Evolutionary conservation across 2,329 filamentous ascomycete genomes (phyloP).

Genomic region (Calonectria henricotiae): DNA sequence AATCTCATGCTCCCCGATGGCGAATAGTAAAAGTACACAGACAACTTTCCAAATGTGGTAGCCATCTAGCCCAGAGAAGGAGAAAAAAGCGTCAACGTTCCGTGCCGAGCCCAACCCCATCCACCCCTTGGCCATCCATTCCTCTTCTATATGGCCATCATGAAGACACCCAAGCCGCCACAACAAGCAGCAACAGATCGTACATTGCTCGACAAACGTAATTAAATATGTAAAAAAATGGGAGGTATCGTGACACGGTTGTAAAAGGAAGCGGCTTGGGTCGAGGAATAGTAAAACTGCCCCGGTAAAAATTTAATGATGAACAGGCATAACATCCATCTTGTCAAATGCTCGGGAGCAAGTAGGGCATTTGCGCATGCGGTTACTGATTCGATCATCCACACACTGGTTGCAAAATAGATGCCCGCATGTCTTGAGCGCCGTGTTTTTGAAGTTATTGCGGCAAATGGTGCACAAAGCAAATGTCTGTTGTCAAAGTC

Average conservation of each 20-base stretch:
- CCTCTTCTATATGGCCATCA: constrained; percentile 17
- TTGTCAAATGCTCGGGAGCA: constrained; percentile 94
- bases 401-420: constrained; percentile 94
- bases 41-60: constrained; percentile 51
- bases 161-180: constrained; percentile 33
- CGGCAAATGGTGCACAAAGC: constrained; percentile 91
- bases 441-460: constrained; percentile 93
- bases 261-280: constrained; percentile 37
- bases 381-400: constrained; percentile 89
- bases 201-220: constrained; percentile 46
- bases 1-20: constrained; percentile 32
- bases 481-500: constrained; percentile 56
- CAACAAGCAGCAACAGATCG: constrained; percentile 39
- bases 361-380: constrained; percentile 94
- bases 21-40: constrained; percentile 54
- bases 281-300: constrained; percentile 25
- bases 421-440: constrained; percentile 94
- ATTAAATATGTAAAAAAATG: constrained; percentile 48
- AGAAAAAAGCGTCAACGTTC: constrained; percentile 46
- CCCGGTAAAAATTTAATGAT: constrained; percentile 59
- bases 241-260: constrained; percentile 48
- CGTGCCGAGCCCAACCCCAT: constrained; percentile 40
- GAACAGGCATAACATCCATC: constrained; percentile 87
- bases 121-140: constrained; percentile 24
- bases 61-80: constrained; percentile 53